A percentile compares a stretch with the other conserved stretches of the same genome.
phyloP scores from a whole-genome alignment of 495 filamentous ascomycete species.

The Corynascus novoguineensis region DNA sequence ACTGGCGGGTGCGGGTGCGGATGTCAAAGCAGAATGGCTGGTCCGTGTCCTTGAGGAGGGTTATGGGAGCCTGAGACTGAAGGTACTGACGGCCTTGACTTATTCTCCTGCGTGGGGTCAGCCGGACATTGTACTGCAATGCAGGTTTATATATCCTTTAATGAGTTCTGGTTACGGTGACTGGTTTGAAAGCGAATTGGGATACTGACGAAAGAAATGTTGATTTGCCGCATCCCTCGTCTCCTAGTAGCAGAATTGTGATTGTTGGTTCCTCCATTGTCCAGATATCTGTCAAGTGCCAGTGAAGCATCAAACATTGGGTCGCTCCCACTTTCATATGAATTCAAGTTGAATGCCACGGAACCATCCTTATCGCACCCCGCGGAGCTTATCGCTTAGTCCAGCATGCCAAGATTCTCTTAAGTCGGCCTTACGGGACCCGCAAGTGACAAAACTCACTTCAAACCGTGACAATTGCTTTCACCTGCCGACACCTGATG shows the following conservation, averaged over 20 bases:
- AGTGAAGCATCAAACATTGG: neutral
- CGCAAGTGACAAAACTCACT: neutral
- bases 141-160: too few species aligned
- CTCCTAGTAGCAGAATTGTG: constrained; percentile 73
- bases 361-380: constrained; percentile 6
- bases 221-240: constrained; percentile 75
- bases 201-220: constrained; percentile 78
- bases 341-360: neutral
- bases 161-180: too few species aligned
- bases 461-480: neutral
- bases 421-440: neutral
- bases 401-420: constrained; percentile 13
- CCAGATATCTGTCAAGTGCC: neutral
- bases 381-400: neutral
- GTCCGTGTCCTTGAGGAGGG: constrained; percentile 64
- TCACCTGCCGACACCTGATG: constrained; percentile 10
- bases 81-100: constrained; percentile 39
- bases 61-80: constrained; percentile 37
- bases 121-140: neutral
- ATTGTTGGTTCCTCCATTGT: constrained; percentile 48
- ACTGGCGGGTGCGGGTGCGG: constrained; percentile 52
- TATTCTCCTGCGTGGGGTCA: constrained; percentile 40
- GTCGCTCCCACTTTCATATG: too few species aligned
- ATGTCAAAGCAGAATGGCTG: constrained; percentile 83
- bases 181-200: neutral